Evolutionary conservation across 306 rosid species (phyloP).

Genomic region (Medicago truncatula): DNA sequence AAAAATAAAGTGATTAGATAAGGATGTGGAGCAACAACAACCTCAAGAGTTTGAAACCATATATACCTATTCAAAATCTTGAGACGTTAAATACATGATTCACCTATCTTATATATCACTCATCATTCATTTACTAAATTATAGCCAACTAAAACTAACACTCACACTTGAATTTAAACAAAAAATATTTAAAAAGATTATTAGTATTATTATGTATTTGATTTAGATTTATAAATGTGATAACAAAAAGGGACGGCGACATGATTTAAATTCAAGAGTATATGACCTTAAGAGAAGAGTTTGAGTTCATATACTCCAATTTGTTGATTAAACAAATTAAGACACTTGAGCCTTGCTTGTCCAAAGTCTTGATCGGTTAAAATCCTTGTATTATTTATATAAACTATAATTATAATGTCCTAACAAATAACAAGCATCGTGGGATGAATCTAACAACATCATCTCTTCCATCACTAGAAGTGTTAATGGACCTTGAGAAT

Average conservation of each 20-base stretch:
- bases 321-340: constrained; percentile 17
- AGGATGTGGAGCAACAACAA: background rate
- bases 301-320: constrained; percentile 21
- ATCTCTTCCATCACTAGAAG: constrained; percentile 28
- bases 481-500: constrained; percentile 43
- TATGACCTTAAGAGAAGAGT: constrained; percentile 18
- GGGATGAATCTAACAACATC: background rate
- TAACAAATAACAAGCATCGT: background rate
- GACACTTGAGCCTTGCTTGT: background rate
- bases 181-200: background rate
- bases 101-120: background rate
- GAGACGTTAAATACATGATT: background rate
- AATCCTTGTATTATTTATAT: constrained; percentile 3
- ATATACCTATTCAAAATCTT: background rate
- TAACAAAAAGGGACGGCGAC: background rate
- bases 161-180: background rate
- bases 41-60: too few species aligned
- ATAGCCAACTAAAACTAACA: background rate
- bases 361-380: constrained; percentile 4
- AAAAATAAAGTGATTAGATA: too few species aligned
- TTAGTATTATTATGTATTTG: background rate
- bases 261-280: constrained; percentile 3
- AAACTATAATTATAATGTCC: constrained; percentile 1
- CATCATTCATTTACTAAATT: background rate
- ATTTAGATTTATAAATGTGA: background rate